Base-by-base conservation (phyloP, 129 eudicot genomes). In the Helianthus tuberosus region DNA sequence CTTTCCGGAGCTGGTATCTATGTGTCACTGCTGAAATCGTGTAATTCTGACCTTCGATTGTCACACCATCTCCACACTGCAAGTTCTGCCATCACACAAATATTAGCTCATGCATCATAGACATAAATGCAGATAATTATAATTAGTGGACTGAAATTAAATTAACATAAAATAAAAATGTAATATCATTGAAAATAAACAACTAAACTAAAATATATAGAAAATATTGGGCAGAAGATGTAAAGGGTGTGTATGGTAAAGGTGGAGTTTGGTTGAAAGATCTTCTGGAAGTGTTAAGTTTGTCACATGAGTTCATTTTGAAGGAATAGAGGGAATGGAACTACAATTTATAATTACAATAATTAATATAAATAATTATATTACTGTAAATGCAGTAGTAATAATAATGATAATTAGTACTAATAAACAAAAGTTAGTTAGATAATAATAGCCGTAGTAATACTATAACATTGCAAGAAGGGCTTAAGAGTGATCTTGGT, bases 61-160 rank as follows among this genome's bases (percentile, higher is more conserved):
- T 90, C 78, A 90, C 97, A 78, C 89, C 84, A 75, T 88, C 98
- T 14, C 98, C 98, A 61, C 97, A 88, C 58, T 90, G 98, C 83
- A 94, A 73, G 78, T 94, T 91, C 97, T 94, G 93, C 64, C 64
- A 76, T 17, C 23, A 54, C 57, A 39, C 48, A 66, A 9, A 27
- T 35, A 15, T 62, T 8, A 29, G 69, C 66, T 76, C 50, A 76
- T 11, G 12, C n/a, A 46, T 46, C 44, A 66, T 14, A 64, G 25
- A 11, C 8, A 64, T 1, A 57, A 11, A 71, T 17, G 35, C 66
- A 71, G 3, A 23, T 39, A 20, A 16, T 2, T 41, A n/a, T 9
- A 11, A 9, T 61, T 12, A 5, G 13, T 32, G 66, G 66, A 11
- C 12, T 61, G 10, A 61, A 32, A 61, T 29, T 43, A 61, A 61